phyloP scores from a whole-genome alignment of 2,329 filamentous ascomycete species.

The Orbilia quercus region DNA sequence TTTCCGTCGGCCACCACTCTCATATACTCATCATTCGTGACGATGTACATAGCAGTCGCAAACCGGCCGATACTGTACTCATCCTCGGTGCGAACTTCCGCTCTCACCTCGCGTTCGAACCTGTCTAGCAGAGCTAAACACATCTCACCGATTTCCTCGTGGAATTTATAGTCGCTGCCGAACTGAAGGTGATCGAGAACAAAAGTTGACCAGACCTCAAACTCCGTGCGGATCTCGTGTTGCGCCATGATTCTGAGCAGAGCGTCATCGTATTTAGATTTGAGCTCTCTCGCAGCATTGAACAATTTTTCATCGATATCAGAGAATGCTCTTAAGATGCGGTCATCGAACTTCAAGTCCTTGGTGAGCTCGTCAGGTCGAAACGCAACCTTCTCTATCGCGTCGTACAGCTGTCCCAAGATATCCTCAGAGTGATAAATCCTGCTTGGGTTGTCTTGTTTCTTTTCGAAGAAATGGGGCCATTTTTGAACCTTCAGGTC shows the following conservation, averaged over 20 bases:
- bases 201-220: constrained; percentile 91
- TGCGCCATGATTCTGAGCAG: constrained; percentile 86
- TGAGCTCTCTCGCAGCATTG: constrained; percentile 73
- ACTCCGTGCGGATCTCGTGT: constrained; percentile 84
- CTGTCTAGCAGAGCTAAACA: constrained; percentile 74
- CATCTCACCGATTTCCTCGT: constrained; percentile 81
- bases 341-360: constrained; percentile 75
- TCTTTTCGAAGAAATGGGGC: constrained; percentile 74
- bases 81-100: constrained; percentile 72
- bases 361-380: constrained; percentile 70
- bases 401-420: constrained; percentile 83
- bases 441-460: constrained; percentile 70
- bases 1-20: constrained; percentile 69
- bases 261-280: constrained; percentile 79
- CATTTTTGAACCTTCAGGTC: constrained; percentile 58
- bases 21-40: constrained; percentile 78
- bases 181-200: constrained; percentile 78
- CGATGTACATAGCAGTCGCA: constrained; percentile 85
- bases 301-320: constrained; percentile 69
- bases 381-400: constrained; percentile 72
- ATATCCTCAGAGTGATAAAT: constrained; percentile 63
- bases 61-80: constrained; percentile 74
- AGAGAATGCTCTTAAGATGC: constrained; percentile 75
- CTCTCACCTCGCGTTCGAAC: constrained; percentile 75
- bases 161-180: constrained; percentile 82